Base-by-base conservation (phyloP, 1,139 yeast species). In the Geotrichum bryndzae region DNA sequence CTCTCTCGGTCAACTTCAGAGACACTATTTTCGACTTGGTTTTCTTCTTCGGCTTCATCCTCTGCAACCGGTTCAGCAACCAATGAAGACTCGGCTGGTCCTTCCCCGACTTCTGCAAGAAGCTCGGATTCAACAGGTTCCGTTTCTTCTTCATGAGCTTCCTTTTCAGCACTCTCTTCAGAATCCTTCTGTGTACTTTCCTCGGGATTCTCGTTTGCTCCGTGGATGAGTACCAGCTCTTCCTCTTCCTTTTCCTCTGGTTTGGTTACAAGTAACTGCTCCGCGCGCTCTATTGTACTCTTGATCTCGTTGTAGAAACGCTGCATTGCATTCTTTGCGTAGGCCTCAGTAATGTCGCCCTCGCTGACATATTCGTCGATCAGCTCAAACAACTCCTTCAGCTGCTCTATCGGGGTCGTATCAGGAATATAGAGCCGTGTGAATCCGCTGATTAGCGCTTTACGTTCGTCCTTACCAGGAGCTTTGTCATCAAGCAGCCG, bases 401-500 rank as follows among this genome's bases (percentile, higher is more conserved):
- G 60, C 62, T 55, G 60, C 7, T 55, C 66, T 25, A 62, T 56
- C 3, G 62, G 62, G 1, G 64, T 64, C 2, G 51, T 52, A 7
- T 65, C 60, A 0, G 80, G 76, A 53, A 82, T 70, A 56, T 73
- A 71, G 29, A 89, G 76, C 67, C 84, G 84, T 46, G 79, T 76
- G 57, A 89, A 74, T 60, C 82, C 81, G 25, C 77, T 76, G 22
- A 88, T 73, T 7, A 89, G 78, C 22, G 85, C 79, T 65, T 84
- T 86, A 65, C 84, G 83, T 51, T 82, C 81, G 13, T 74, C 78
- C 67, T 82, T 85, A 68, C 72, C 66, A 4, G 58, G 59, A 11
- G 56, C 57, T 77, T 82, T 64, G 80, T 82, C 54, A 83, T 75
- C 3, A 79, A 54, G 52, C 29, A 72, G 59, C 11, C 71, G 79